Percentiles rank a stretch among this genome's conserved stretches.
phyloP scores from a whole-genome alignment of 1,284 basidiomycete species.

The Inonotus obliquus region DNA sequence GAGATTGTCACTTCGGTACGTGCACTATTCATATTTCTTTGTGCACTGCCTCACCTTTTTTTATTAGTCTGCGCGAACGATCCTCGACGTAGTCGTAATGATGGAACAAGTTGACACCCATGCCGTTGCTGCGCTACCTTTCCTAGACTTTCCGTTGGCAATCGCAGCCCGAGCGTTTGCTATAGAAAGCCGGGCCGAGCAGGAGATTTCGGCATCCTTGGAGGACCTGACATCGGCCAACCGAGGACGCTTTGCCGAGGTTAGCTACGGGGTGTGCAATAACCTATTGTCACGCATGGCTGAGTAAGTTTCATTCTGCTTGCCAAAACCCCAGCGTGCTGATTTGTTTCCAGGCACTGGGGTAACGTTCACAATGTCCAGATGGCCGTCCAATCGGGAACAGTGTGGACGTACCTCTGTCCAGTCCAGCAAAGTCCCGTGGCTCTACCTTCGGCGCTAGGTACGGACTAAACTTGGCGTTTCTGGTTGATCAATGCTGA shows the following conservation, averaged over 20 bases:
- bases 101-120: slow-evolving; percentile 15
- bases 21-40: not conserved
- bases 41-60: not conserved
- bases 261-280: slow-evolving; percentile 16
- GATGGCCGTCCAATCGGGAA: slow-evolving; percentile 15
- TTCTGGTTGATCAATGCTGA: not conserved
- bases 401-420: slow-evolving; percentile 16
- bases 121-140: slow-evolving; percentile 11
- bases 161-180: slow-evolving; percentile 18
- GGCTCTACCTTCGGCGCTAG: slow-evolving; percentile 16
- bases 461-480: not conserved
- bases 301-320: slow-evolving; percentile 5
- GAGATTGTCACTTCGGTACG: slow-evolving; percentile 16
- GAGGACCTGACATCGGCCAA: slow-evolving; percentile 6
- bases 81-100: slow-evolving; percentile 17
- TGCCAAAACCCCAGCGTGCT: not conserved
- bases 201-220: slow-evolving; percentile 3
- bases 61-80: slow-evolving; percentile 17
- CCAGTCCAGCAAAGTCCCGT: slow-evolving; percentile 18
- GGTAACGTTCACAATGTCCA: slow-evolving; percentile 18
- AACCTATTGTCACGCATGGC: slow-evolving; percentile 12
- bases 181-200: slow-evolving; percentile 14
- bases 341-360: slow-evolving; percentile 14
- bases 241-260: slow-evolving; percentile 16
- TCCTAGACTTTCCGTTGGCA: slow-evolving; percentile 20